A percentile compares a stretch with the other conserved stretches of the same genome.
Conservation (phyloP, 1,284 basidiomycete species). For the Wallemia hederae region DNA sequence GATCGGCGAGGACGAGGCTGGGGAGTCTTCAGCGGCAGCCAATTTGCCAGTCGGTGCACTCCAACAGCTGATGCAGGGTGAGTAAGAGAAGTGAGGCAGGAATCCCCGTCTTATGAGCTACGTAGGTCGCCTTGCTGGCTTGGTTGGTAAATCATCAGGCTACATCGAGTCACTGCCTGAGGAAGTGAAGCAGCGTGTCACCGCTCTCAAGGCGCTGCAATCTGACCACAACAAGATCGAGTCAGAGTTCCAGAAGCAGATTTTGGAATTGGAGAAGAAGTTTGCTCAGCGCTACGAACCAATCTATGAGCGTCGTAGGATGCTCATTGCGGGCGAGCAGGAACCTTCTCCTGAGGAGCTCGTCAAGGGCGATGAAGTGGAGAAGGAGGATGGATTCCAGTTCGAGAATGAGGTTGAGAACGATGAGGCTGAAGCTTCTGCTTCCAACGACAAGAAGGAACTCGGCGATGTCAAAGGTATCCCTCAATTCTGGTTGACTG, state of each 20-base stretch:
- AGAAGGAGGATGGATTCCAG: constrained; percentile 24
- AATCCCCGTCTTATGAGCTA: background rate
- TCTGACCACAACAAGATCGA: constrained; percentile 76
- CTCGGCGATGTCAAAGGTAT: constrained; percentile 27
- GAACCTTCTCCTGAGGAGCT: constrained; percentile 58
- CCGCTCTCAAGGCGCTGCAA: constrained; percentile 83
- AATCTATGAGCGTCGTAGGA: constrained; percentile 57
- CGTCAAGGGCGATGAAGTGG: constrained; percentile 38
- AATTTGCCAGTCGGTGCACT: background rate
- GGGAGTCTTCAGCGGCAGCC: background rate
- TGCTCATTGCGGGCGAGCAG: constrained; percentile 48
- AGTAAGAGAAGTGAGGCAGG: background rate
- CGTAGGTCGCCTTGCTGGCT: constrained; percentile 23
- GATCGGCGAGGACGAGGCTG: constrained; percentile 1
- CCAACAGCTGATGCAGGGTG: background rate
- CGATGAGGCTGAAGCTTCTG: constrained; percentile 17
- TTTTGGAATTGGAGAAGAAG: constrained; percentile 91
- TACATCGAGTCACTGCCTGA: constrained; percentile 62
- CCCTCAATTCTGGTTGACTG: constrained; percentile 94
- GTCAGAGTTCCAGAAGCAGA: constrained; percentile 85
- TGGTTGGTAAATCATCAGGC: constrained; percentile 51
- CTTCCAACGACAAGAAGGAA: constrained; percentile 13
- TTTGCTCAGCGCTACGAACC: constrained; percentile 62
- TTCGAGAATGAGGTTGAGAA: constrained; percentile 20
- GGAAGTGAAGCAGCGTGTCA: constrained; percentile 54